Base-by-base conservation (phyloP, 768 basidiomycete species). In the Russula ochroleuca region DNA sequence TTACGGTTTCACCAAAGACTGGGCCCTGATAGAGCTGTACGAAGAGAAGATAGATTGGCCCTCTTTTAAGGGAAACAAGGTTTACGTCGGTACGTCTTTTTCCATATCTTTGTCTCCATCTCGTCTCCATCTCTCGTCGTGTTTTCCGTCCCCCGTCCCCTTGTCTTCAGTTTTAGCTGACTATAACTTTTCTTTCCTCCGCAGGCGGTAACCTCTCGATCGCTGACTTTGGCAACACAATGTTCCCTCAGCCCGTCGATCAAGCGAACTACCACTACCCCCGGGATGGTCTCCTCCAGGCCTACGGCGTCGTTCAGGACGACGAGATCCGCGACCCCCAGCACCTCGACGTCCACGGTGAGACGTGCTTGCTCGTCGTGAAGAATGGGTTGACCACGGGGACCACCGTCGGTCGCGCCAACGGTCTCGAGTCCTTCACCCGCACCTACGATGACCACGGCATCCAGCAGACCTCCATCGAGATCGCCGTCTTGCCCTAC, bases 61-160 rank as follows among this genome's bases (percentile, higher is more conserved):
- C 15, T 66, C 25, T 4, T 74, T 74, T 57, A 51, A 62, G 56
- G 71, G 73, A 41, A 74, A 74, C 61, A 64, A 59, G 23, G 55
- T 74, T 59, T 61, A 70, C 48, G 8, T 75, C 14, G 73, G 74
- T 73, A 70, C 57, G 70, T 72, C 65, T 64, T 23, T 60, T 63
- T 63, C 9, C 11, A 48, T 49, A 62, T 62, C 61, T 63, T 57
- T 51, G 28, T 35, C 50, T n/a, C 69, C 45, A 51, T 69, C 64
- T 60, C 43, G 62, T 64, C 70, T 68, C 31, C 52, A 52, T 38
- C 60, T 57, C 63, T 61, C 48, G 21, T 50, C 54, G 6, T 11
- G n/a, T 38, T 57, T 25, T 40, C 17, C 53, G 8, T 57, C 45
- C 28, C 21, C 14, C 23, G 4, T 28, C 28, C 5, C 5, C 28